These are phyloP conservation scores for Amphicarpaea edgeworthii DNA, from an alignment of 306 rosid genomes.

Conservation along the genomic window DNA sequence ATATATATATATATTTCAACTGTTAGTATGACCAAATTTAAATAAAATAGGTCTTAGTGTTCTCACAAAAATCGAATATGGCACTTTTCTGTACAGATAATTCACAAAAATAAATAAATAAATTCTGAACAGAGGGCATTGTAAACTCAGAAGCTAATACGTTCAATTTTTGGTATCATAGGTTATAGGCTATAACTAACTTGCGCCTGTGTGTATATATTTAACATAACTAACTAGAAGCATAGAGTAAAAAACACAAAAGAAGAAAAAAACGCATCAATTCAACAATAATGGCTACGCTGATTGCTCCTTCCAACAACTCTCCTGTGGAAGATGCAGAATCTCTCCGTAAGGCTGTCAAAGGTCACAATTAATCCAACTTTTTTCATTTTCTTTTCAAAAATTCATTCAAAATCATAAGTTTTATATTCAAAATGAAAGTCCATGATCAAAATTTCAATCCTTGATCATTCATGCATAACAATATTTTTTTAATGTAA, in stretches of 20 bases:
- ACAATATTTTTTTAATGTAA: neutral
- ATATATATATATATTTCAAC: too few relatives aligned
- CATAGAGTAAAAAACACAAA: neutral
- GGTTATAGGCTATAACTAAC: neutral
- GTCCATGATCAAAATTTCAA: slow-evolving; percentile 12
- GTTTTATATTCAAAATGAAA: slow-evolving; percentile 2
- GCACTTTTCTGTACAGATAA: neutral
- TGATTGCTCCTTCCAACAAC: slow-evolving; percentile 50
- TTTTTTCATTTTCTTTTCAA: neutral
- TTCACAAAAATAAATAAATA: too few relatives aligned
- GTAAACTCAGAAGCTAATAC: neutral
- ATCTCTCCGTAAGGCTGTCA: slow-evolving; percentile 58
- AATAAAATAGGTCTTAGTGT: too few relatives aligned
- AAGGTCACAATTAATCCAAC: slow-evolving; percentile 54
- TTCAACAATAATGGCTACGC: slow-evolving; percentile 66
- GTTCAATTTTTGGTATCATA: neutral
- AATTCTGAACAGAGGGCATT: neutral
- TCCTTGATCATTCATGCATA: neutral
- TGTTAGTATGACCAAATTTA: too few relatives aligned
- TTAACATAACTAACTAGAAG: neutral
- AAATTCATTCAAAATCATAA: neutral
- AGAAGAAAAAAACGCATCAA: neutral
- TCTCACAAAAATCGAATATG: too few relatives aligned
- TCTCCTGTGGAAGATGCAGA: slow-evolving; percentile 73
- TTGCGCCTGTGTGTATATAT: neutral